Evolutionary conservation across 169 alveolate species (phyloP).

Genomic region (Eimeria tenella): DNA sequence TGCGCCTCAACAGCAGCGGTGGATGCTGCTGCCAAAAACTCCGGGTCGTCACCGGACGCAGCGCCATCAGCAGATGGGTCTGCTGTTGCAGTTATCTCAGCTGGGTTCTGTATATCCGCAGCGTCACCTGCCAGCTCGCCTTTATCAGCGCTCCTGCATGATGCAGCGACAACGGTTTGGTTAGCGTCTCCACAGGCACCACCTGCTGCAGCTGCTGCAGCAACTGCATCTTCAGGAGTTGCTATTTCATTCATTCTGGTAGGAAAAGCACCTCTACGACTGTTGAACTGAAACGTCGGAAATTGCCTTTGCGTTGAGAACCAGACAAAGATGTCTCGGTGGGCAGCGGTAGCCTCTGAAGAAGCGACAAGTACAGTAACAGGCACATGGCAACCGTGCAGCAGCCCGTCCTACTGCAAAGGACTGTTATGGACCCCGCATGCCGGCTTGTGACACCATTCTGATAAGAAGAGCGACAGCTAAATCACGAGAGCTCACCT

Average conservation of each 20-base stretch:
- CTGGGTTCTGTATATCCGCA: neutral
- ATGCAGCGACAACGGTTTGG: neutral
- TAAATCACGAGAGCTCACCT: neutral
- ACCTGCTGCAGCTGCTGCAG: constrained; percentile 27
- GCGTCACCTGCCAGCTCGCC: neutral
- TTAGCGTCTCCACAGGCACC: neutral
- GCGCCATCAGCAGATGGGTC: neutral
- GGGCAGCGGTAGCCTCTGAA: constrained; percentile 40
- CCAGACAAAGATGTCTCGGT: constrained; percentile 28
- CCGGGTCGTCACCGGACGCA: neutral
- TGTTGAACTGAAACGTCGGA: neutral
- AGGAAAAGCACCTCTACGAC: neutral
- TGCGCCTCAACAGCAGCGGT: constrained; percentile 47
- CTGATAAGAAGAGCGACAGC: neutral
- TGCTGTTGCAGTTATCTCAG: neutral
- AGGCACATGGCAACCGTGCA: neutral
- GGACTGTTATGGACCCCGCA: too few species aligned
- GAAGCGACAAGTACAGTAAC: constrained; percentile 31
- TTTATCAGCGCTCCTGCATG: neutral
- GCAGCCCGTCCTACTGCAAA: too few species aligned
- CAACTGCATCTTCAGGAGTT: neutral
- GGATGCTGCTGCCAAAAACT: constrained; percentile 1
- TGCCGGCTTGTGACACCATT: neutral
- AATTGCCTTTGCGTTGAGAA: neutral
- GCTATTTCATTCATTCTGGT: neutral